Evolutionary conservation across 2,329 filamentous ascomycete species (phyloP), one percentile per base, ranked within the genome.

Genomic region (Trichoderma aggressivum): DNA sequence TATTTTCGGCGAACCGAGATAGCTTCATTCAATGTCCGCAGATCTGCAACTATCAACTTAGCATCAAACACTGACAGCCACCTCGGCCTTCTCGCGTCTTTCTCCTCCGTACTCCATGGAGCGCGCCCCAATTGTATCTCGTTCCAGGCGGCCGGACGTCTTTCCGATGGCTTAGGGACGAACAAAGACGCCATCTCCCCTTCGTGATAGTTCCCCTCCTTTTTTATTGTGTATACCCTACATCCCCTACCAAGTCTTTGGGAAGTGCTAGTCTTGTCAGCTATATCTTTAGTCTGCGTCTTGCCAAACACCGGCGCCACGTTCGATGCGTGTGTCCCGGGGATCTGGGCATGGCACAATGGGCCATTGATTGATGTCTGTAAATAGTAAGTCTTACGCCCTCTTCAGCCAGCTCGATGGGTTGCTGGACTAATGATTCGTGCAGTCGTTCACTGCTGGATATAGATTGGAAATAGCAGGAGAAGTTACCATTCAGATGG

Each of bases 51-150:
- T 47, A 67, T 55, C 7, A 11, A 43, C 39, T 12, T 59, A 59
- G 30, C 12, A 67, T 18, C 36, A 59, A 43, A 43, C 7, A n/a
- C 34, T 30, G 21, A 8, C 21, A 66, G 62, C 63, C 63, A 59
- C 64, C 53, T 47, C 64, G 53, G 24, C 26, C 28, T 64, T 53
- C 36, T 64, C 61, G 61, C 43, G 43, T 64, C 61, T 53, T 64
- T 53, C 14, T 39, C 3, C 32, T 24, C 26, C 11, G 18, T 43
- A 6, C 11, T 39, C 11, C 63, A n/a, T 53, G 18, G 16, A 43
- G 39, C 39, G 39, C 18, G 39, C 16, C 0, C 39, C 16, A 43
- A 43, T 43, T 43, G 39, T n/a, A n/a, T 43, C 39, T 43, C 21
- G 12, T 1, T 67, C 26, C 21, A 10, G 7, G 7, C 39, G 47